Percentiles rank a stretch among this genome's conserved stretches.
Evolutionary conservation across 2,329 filamentous ascomycete genomes (phyloP).

Genomic region (Colletotrichum sp.): DNA sequence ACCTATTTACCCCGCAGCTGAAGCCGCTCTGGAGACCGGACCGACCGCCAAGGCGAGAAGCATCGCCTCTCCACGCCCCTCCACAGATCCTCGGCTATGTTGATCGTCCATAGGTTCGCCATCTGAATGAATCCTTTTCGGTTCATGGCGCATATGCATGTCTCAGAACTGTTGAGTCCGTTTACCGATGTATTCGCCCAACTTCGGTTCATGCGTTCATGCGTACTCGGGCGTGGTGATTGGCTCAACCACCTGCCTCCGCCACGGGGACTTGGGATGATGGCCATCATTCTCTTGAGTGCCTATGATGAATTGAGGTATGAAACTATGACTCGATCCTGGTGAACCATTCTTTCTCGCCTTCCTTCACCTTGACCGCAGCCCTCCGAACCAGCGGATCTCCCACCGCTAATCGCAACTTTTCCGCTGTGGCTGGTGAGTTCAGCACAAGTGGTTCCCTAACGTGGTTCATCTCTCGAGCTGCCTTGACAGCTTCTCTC

Average conservation of each 20-base stretch:
- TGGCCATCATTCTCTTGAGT: neutral
- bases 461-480: neutral
- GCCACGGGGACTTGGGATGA: neutral
- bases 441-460: neutral
- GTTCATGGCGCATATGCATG: neutral
- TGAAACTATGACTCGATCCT: neutral
- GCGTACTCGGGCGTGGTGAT: neutral
- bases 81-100: neutral
- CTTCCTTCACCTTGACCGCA: neutral
- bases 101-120: neutral
- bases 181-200: neutral
- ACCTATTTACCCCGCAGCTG: neutral
- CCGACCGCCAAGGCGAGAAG: neutral
- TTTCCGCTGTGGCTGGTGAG: neutral
- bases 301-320: neutral
- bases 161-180: neutral
- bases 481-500: neutral
- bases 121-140: neutral
- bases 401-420: neutral
- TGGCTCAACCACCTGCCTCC: neutral
- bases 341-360: neutral
- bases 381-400: neutral
- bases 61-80: neutral
- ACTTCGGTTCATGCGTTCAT: neutral
- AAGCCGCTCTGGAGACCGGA: neutral